Evolutionary conservation across 2,329 filamentous ascomycete genomes (phyloP), one percentile per base, ranked within the genome.

Genomic region (Xylaria sp.): DNA sequence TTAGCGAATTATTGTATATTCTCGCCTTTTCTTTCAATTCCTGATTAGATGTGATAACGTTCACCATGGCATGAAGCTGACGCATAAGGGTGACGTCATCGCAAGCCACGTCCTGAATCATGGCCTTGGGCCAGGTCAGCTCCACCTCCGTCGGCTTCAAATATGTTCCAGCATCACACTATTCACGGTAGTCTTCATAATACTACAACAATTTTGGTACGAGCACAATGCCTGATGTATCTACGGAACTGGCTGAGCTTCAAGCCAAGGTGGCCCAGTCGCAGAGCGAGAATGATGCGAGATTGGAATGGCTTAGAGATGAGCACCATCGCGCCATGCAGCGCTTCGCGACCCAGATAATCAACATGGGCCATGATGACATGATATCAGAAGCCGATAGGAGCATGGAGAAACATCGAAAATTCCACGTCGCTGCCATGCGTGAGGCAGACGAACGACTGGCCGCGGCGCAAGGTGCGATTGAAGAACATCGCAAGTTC

Each of bases 401-500:
- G 21, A 53, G 46, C 54, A 63, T 63, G 46, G 19, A 45, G 35
- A 56, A 62, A 37, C 60, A 63, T 42, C 54, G 60, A 12, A 1
- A 38, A 33, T 62, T 62, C 35, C 60, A 62, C 17, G n/a, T 17
- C 3, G 25, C 51, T 11, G 60, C 60, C 2, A 59, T 59, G 57
- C 19, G 56, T 11, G 56, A 59, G 25, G 60, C 60, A 1, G 60
- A 63, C 9, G 55, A 60, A 43, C 31, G 60, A 5, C 49, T 63
- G 11, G 60, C 55, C 11, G 23, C 47, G 2, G 55, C 60, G 1
- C 28, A 59, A 12, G 60, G 33, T 2, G 42, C 38, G 17, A 63
- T 63, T 9, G 60, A 40, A 17, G 56, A 63, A 17, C 60, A 63
- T 23, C n/a, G 57, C 2, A 60, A 54, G 31, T 60, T 60, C 38